Evolutionary conservation across 2,329 filamentous ascomycete species (phyloP).

Genomic region (Cytospora piceae): DNA sequence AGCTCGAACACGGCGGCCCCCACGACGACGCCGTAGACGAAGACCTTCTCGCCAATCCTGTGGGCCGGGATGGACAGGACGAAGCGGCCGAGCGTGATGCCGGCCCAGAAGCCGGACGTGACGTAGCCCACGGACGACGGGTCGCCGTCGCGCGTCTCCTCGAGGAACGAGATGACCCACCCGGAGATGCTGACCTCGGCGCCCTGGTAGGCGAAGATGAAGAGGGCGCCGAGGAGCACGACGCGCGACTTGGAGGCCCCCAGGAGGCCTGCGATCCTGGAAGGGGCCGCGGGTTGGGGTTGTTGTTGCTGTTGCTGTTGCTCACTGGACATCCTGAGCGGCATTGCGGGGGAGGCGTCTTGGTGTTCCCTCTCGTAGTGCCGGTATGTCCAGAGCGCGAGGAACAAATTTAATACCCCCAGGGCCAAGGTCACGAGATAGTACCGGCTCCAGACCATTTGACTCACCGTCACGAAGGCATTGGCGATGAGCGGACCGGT

Average conservation of each 20-base stretch:
- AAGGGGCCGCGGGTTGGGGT: not conserved
- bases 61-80: slow-evolving; percentile 68
- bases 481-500: slow-evolving; percentile 76
- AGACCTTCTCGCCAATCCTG: slow-evolving; percentile 69
- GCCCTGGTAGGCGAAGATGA: slow-evolving; percentile 86
- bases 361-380: slow-evolving; percentile 65
- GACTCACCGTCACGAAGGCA: slow-evolving; percentile 63
- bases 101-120: slow-evolving; percentile 71
- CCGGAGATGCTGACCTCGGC: slow-evolving; percentile 83
- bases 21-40: slow-evolving; percentile 65
- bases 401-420: slow-evolving; percentile 57
- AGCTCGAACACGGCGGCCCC: slow-evolving; percentile 71
- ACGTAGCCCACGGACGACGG: slow-evolving; percentile 78
- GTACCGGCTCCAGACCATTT: slow-evolving; percentile 69
- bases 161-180: slow-evolving; percentile 86
- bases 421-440: slow-evolving; percentile 70
- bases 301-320: not conserved
- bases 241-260: slow-evolving; percentile 56
- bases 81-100: slow-evolving; percentile 78
- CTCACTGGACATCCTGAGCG: slow-evolving; percentile 39
- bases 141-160: slow-evolving; percentile 70
- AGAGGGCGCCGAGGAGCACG: slow-evolving; percentile 75
- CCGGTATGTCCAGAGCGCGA: slow-evolving; percentile 70
- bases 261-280: slow-evolving; percentile 48
- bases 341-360: slow-evolving; percentile 33